Evolutionary conservation across 257 asterid genomes (phyloP).

Genomic region (Oldenlandia corymbosa): DNA sequence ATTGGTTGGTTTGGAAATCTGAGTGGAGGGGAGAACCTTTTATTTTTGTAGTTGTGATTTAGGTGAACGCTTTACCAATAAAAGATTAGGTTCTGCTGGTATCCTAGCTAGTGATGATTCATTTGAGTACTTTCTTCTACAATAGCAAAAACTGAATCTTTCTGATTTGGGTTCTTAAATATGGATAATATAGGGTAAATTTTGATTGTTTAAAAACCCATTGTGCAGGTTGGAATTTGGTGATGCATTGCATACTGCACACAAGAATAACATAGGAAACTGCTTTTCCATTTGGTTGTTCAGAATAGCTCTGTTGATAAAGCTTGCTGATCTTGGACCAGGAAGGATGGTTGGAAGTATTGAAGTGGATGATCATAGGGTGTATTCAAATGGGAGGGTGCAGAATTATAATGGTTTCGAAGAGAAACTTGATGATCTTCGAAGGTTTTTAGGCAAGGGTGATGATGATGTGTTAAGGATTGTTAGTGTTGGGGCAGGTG

Average conservation of each 20-base stretch:
- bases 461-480: slow-evolving; percentile 65
- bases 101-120: slow-evolving; percentile 17
- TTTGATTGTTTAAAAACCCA: slow-evolving; percentile 5
- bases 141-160: not conserved
- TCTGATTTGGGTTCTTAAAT: not conserved
- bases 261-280: too few species aligned
- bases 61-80: slow-evolving; percentile 53
- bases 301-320: slow-evolving; percentile 18
- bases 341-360: slow-evolving; percentile 72
- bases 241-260: not conserved
- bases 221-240: slow-evolving; percentile 1
- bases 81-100: slow-evolving; percentile 25
- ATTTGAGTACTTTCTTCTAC: not conserved
- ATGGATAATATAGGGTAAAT: not conserved
- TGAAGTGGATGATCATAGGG: slow-evolving; percentile 28
- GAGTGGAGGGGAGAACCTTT: slow-evolving; percentile 14
- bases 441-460: slow-evolving; percentile 46
- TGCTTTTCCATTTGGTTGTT: slow-evolving; percentile 5
- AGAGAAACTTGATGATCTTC: slow-evolving; percentile 69
- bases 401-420: slow-evolving; percentile 42
- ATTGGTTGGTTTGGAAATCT: slow-evolving; percentile 28
- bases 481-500: slow-evolving; percentile 88
- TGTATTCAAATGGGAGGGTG: slow-evolving; percentile 38
- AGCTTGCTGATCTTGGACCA: slow-evolving; percentile 18
- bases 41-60: slow-evolving; percentile 39